phyloP scores from a whole-genome alignment of 176 grass and related monocot genomes.

The Phyllostachys edulis region DNA sequence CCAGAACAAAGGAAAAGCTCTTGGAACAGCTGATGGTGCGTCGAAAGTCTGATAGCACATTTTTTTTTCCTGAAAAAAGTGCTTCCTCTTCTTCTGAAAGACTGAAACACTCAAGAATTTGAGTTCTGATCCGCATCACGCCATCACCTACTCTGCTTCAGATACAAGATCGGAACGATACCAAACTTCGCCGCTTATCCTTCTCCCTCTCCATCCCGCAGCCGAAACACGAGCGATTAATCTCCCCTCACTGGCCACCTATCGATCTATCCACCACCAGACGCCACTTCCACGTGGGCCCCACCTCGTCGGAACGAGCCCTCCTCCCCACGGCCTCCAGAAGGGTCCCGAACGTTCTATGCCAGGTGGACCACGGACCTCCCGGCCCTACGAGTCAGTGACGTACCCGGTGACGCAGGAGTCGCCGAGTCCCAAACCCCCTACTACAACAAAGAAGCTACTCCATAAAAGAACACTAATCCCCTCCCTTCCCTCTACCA shows the following conservation, averaged over 20 bases:
- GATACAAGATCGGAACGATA: not conserved
- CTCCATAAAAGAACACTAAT: slow-evolving; percentile 28
- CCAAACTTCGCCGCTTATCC: slow-evolving; percentile 5
- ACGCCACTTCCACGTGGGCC: not conserved
- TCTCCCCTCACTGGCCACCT: not conserved
- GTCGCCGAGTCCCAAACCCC: not conserved
- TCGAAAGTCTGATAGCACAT: not conserved
- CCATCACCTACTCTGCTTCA: not conserved
- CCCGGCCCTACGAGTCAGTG: not conserved
- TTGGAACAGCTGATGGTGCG: not conserved
- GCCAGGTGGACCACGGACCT: not conserved
- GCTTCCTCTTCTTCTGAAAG: not conserved
- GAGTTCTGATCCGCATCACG: too few species aligned
- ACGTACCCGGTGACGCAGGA: not conserved
- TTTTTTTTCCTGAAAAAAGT: not conserved
- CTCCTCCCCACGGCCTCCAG: not conserved
- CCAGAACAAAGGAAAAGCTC: not conserved
- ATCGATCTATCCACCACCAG: not conserved
- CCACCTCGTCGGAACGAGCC: not conserved
- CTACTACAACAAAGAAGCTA: slow-evolving; percentile 38
- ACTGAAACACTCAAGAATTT: not conserved
- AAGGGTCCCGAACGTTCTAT: not conserved
- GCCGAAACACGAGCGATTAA: not conserved
- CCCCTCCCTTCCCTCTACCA: not conserved
- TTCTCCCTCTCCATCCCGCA: not conserved